Evolutionary conservation across 1,139 yeast genomes (phyloP).

Genomic region (Pichia sp.): DNA sequence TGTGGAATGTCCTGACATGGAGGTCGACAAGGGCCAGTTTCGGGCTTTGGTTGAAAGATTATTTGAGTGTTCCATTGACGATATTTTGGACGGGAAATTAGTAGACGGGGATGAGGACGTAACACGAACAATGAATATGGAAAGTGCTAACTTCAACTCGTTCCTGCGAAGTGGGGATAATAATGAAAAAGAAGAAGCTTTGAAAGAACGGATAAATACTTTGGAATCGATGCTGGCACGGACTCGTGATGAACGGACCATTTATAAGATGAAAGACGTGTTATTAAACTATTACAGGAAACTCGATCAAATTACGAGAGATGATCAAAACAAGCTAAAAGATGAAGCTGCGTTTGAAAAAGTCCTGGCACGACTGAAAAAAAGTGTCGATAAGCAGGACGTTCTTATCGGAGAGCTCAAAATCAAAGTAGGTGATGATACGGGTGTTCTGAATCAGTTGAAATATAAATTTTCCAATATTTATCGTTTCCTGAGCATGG

Average conservation of each 20-base stretch:
- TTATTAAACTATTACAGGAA: conserved; percentile 16
- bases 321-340: background rate
- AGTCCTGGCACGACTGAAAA: conserved; percentile 6
- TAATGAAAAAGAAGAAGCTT: conserved; percentile 11
- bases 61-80: conserved; percentile 16
- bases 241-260: conserved; percentile 3
- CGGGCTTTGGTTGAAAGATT: conserved; percentile 14
- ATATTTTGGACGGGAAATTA: conserved; percentile 7
- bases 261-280: conserved; percentile 15
- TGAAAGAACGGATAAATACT: conserved; percentile 11
- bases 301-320: conserved; percentile 2
- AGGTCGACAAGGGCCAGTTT: conserved; percentile 14
- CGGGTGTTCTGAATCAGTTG: background rate
- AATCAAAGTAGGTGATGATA: conserved; percentile 9
- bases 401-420: conserved; percentile 14
- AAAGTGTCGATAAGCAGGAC: conserved; percentile 15
- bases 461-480: background rate
- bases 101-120: conserved; percentile 2
- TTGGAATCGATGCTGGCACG: conserved; percentile 9
- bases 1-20: conserved; percentile 15
- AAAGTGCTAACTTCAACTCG: conserved; percentile 5
- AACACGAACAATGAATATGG: conserved; percentile 11
- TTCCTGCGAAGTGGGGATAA: conserved; percentile 1
- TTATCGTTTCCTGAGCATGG: background rate
- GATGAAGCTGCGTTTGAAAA: background rate